Conservation (phyloP, 1,139 yeast genomes). For the Insectozyma bohioensis region DNA sequence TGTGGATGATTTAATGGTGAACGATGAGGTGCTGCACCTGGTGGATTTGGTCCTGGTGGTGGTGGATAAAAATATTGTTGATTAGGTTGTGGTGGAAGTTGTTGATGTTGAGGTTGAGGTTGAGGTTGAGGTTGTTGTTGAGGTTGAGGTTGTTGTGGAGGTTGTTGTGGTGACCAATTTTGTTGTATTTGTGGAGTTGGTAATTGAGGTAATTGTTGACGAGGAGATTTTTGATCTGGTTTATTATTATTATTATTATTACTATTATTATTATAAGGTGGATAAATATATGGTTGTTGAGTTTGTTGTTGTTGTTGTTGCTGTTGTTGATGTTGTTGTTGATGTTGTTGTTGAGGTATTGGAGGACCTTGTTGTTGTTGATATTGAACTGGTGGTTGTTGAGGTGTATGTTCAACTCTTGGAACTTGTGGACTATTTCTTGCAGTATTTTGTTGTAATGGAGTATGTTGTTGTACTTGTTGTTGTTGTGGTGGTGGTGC, state of each 20-base stretch:
- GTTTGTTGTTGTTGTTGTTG: constrained; percentile 10
- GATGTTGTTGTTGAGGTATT: constrained; percentile 13
- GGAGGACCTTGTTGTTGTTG: constrained; percentile 10
- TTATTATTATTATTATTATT: constrained; percentile 14
- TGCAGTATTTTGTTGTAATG: constrained; percentile 11
- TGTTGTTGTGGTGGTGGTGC: constrained; percentile 16
- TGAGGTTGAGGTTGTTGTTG: constrained; percentile 17
- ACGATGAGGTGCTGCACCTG: constrained; percentile 18
- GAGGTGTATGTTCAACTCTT: constrained; percentile 4
- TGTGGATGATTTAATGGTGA: constrained; percentile 16
- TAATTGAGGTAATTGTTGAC: constrained; percentile 21
- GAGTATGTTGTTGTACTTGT: constrained; percentile 13
- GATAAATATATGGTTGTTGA: constrained; percentile 7
- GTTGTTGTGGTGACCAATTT: constrained; percentile 25
- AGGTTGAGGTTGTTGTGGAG: constrained; percentile 14
- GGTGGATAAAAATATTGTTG: constrained; percentile 4
- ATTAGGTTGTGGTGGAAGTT: constrained; percentile 8
- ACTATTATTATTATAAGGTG: constrained; percentile 11
- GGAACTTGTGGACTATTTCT: constrained; percentile 12
- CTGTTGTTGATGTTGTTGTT: constrained; percentile 7
- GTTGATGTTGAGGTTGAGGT: constrained; percentile 18
- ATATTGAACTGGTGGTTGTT: constrained; percentile 10
- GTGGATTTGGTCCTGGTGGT: constrained; percentile 12
- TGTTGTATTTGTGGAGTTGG: constrained; percentile 24
- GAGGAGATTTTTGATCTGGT: constrained; percentile 22